phyloP scores from a whole-genome alignment of 75 land plant genomes.

The Pinus albicaulis region DNA sequence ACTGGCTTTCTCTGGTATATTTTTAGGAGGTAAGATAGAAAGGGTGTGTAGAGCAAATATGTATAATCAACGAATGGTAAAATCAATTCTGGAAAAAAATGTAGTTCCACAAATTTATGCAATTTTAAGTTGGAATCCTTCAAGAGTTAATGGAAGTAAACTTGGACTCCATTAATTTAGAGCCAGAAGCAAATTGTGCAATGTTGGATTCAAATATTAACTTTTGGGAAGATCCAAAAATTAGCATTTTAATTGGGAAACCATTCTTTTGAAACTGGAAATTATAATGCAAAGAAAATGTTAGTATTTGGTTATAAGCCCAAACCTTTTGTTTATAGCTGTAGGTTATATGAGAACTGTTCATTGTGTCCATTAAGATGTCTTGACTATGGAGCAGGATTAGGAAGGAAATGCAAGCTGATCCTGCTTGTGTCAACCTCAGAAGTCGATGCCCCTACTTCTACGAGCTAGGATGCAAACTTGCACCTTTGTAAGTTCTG shows the following conservation, averaged over 20 bases:
- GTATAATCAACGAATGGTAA: too few species aligned
- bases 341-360: not conserved
- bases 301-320: not conserved
- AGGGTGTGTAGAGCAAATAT: too few species aligned
- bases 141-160: not conserved
- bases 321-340: not conserved
- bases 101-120: not conserved
- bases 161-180: not conserved
- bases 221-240: not conserved
- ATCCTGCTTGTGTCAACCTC: slow-evolving; percentile 83
- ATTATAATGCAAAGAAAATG: not conserved
- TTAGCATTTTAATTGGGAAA: not conserved
- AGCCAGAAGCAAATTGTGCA: not conserved
- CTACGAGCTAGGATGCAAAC: slow-evolving; percentile 87
- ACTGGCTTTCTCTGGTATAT: too few species aligned
- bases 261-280: not conserved
- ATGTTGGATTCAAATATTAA: not conserved
- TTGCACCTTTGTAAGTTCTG: slow-evolving; percentile 71
- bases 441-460: slow-evolving; percentile 76
- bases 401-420: slow-evolving; percentile 89
- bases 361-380: not conserved
- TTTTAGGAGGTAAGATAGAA: too few species aligned
- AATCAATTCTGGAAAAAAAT: not conserved
- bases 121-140: not conserved
- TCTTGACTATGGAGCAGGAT: slow-evolving; percentile 44